phyloP scores from a whole-genome alignment of 2,329 filamentous ascomycete genomes.

The Botrytis fabae region DNA sequence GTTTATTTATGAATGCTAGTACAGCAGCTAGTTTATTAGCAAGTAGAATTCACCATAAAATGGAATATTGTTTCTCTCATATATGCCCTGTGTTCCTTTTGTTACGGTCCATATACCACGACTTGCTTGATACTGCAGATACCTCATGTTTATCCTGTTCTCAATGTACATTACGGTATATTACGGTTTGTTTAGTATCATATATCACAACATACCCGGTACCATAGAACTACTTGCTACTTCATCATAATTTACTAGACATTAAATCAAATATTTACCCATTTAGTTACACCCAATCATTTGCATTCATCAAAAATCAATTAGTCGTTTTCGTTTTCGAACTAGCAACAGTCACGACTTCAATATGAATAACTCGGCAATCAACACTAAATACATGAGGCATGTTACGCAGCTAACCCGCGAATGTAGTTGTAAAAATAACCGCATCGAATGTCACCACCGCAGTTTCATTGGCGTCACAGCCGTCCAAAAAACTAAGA shows the following conservation, averaged over 20 bases:
- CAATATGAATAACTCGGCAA: not conserved
- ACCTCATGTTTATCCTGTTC: not conserved
- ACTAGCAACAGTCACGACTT: not conserved
- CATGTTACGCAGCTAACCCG: not conserved
- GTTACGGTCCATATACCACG: not conserved
- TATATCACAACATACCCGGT: not conserved
- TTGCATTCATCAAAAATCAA: not conserved
- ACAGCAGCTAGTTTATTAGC: not conserved
- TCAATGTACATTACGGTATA: not conserved
- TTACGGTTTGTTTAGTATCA: not conserved
- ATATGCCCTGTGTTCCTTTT: not conserved
- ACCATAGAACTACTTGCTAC: not conserved
- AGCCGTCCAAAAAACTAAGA: not conserved
- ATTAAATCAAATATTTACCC: not conserved
- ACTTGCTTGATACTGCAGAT: not conserved
- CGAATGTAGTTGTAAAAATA: not conserved
- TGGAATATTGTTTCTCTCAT: not conserved
- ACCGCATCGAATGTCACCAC: not conserved
- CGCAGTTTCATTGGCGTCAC: not conserved
- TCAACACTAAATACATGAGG: not conserved
- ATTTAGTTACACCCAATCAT: not conserved
- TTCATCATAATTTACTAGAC: not conserved
- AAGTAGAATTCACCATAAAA: not conserved
- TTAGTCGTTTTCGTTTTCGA: not conserved
- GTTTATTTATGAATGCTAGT: not conserved